Conservation (phyloP, 2,329 filamentous ascomycete species). For the Exserohilum rostratum region DNA sequence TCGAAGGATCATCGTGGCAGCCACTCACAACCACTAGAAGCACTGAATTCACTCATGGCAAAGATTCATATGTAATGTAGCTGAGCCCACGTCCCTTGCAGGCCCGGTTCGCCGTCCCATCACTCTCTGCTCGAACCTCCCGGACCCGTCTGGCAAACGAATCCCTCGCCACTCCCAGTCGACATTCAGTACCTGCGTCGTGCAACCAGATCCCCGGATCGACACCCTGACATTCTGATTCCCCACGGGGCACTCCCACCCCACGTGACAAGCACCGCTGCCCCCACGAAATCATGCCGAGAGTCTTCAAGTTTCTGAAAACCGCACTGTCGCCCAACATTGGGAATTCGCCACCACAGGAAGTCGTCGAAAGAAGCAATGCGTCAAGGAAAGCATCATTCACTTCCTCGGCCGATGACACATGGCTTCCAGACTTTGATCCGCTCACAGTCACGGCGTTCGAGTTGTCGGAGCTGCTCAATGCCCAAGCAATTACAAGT, state of each 20-base stretch:
- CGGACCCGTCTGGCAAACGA: background rate
- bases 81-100: conserved; percentile 15
- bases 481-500: conserved; percentile 37
- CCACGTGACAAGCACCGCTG: conserved; percentile 5
- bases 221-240: background rate
- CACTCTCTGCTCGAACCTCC: background rate
- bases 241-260: background rate
- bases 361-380: conserved; percentile 24
- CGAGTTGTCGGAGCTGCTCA: conserved; percentile 41
- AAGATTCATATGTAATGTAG: conserved; percentile 21
- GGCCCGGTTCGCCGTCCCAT: conserved; percentile 1
- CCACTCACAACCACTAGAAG: conserved; percentile 15
- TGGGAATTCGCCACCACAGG: conserved; percentile 27
- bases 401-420: conserved; percentile 32
- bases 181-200: background rate
- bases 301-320: conserved; percentile 36
- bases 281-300: conserved; percentile 24
- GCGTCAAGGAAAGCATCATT: conserved; percentile 35
- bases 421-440: conserved; percentile 39
- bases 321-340: conserved; percentile 35
- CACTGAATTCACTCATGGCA: conserved; percentile 15
- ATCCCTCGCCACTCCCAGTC: background rate
- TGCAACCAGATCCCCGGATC: conserved; percentile 1
- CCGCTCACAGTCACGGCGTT: conserved; percentile 40
- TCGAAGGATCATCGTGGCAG: conserved; percentile 18